A percentile compares a stretch with the other conserved stretches of the same genome.
phyloP scores from a whole-genome alignment of 2,329 filamentous ascomycete species.

The Ophiocordyceps camponoti-saundersi region DNA sequence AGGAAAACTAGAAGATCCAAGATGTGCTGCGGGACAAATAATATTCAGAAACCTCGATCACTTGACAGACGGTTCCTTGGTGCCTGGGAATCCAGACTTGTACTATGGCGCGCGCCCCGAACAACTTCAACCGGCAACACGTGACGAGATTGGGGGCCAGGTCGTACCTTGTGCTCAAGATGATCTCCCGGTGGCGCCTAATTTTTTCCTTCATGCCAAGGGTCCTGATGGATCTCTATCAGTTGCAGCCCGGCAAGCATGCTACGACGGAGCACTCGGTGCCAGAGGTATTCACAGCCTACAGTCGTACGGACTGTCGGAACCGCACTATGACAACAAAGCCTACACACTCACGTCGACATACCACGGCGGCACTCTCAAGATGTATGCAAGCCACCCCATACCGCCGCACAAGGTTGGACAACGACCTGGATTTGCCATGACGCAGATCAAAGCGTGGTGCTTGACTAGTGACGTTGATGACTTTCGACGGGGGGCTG shows the following conservation, averaged over 20 bases:
- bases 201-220: too few species aligned
- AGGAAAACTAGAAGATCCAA: conserved; percentile 8
- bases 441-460: conserved; percentile 16
- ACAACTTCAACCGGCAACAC: conserved; percentile 9
- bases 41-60: conserved; percentile 17
- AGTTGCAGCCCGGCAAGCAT: too few species aligned
- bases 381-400: conserved; percentile 14
- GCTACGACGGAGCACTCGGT: too few species aligned
- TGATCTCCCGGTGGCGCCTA: too few species aligned
- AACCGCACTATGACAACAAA: conserved; percentile 2
- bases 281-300: too few species aligned
- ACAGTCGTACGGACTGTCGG: too few species aligned
- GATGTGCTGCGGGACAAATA: conserved; percentile 9
- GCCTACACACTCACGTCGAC: conserved; percentile 16
- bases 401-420: conserved; percentile 3
- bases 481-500: conserved; percentile 16
- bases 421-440: conserved; percentile 16
- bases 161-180: conserved; percentile 14
- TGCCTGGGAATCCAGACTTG: conserved; percentile 13
- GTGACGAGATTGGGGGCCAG: conserved; percentile 6
- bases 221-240: too few species aligned
- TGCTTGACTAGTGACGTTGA: conserved; percentile 11
- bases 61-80: conserved; percentile 17
- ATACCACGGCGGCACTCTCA: conserved; percentile 17
- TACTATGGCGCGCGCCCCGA: conserved; percentile 15